Percentiles rank a stretch among this genome's conserved stretches.
Conservation (phyloP, 2,329 filamentous ascomycete genomes). For the Harringtonia lauricola region DNA sequence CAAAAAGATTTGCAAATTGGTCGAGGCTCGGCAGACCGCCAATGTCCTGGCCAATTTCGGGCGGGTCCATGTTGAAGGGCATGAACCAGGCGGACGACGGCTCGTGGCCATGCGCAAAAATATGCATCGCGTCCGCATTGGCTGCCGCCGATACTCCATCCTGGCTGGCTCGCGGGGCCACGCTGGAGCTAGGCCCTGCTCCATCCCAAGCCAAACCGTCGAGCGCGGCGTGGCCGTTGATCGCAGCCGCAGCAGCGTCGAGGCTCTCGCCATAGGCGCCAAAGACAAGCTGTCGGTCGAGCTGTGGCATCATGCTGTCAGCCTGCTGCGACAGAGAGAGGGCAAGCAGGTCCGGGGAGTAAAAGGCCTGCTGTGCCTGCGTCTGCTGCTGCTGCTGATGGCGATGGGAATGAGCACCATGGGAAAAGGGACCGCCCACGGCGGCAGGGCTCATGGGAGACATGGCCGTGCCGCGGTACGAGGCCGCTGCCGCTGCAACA, state of each 20-base stretch:
- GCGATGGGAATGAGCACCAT: constrained; percentile 14
- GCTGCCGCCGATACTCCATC: neutral
- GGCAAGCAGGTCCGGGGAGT: constrained; percentile 40
- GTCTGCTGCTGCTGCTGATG: constrained; percentile 4
- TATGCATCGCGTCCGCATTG: constrained; percentile 14
- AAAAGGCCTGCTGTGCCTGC: constrained; percentile 22
- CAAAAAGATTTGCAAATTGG: constrained; percentile 38
- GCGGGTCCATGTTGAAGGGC: constrained; percentile 82
- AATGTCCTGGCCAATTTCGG: constrained; percentile 43
- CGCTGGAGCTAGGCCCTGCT: too few relatives aligned
- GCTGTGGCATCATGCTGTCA: constrained; percentile 48
- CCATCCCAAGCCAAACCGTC: constrained; percentile 31
- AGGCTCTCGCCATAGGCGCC: constrained; percentile 53
- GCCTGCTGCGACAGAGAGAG: constrained; percentile 36
- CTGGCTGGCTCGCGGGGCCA: too few relatives aligned
- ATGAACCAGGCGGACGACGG: constrained; percentile 73
- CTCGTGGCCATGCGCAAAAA: constrained; percentile 26
- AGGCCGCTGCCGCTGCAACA: constrained; percentile 34
- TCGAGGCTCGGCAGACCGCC: constrained; percentile 32
- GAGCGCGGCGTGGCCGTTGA: constrained; percentile 29
- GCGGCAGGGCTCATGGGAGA: constrained; percentile 42
- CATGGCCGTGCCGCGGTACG: constrained; percentile 30
- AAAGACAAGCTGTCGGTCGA: constrained; percentile 68
- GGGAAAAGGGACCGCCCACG: constrained; percentile 23
- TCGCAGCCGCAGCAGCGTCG: constrained; percentile 30